Evolutionary conservation across 1,284 basidiomycete genomes (phyloP), one percentile per base, ranked within the genome.

Genomic region (Ustilago lituana): DNA sequence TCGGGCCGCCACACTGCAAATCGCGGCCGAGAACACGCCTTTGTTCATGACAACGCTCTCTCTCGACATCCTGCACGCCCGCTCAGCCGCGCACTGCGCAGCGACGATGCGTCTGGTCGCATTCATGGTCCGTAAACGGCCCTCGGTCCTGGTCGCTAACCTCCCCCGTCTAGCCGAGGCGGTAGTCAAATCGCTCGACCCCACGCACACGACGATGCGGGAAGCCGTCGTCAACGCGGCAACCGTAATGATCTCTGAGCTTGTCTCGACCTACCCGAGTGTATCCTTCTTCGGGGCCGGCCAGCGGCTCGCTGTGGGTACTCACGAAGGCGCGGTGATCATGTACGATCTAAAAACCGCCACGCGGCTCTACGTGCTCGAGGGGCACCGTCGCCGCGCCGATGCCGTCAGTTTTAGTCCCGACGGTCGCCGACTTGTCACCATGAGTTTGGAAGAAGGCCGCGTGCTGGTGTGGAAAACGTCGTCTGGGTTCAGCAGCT

Each of bases 341-440:
- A 93, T 98, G 88, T 98, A 97, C 82, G 96, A 98, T 79, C 86
- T 98, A 48, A 97, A 97, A 83, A 94, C 94, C 0, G 94, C 93
- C 0, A 97, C 92, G 2, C 88, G 95, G 11, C 85, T 98, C 7
- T 98, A 97, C 79, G 92, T 98, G 0, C 87, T 98, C 9, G 94
- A 98, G 76, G 90, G 92, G 0, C 94, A 97, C 40, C 43, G 60
- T 14, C 48, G 50, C 5, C 47, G 60, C 0, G 56, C 76, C 0
- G 64, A 63, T 11, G 75, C 64, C 3, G 65, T 63, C 23, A 59
- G 65, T 37, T 98, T 97, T 82, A 94, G 93, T 3, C 91, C 93
- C 0, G 96, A 98, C 78, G 95, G 96, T 0, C 85, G 93, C 17
- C 86, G 96, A 15, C 85, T 98, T 12, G 89, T 96, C 20, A 95